Conservation (phyloP, 139 green algal species). For the Volvox reticuliferus region DNA sequence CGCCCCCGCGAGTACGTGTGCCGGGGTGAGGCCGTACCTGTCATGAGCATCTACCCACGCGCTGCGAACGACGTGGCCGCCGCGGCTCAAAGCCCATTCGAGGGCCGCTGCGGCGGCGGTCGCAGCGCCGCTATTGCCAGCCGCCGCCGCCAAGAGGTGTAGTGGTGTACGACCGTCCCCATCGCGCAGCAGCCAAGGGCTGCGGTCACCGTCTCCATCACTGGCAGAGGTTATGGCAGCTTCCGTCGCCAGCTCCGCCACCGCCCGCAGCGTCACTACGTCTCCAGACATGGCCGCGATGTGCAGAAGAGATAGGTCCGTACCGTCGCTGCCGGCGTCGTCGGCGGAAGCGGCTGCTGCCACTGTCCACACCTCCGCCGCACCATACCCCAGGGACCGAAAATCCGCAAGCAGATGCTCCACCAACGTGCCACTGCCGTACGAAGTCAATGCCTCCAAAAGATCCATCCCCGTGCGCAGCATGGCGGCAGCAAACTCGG, state of each 20-base stretch:
- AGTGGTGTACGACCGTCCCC: slow-evolving; percentile 8
- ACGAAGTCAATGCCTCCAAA: not conserved
- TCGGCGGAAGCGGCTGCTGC: not conserved
- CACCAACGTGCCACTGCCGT: not conserved
- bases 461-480: not conserved
- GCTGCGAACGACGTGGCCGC: not conserved
- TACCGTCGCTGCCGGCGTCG: not conserved
- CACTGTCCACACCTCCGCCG: not conserved
- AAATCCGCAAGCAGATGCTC: not conserved
- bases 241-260: not conserved
- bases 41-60: not conserved
- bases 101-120: not conserved
- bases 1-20: not conserved
- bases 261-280: not conserved
- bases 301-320: slow-evolving; percentile 1
- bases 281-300: not conserved
- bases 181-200: slow-evolving; percentile 6
- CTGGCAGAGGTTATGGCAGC: not conserved
- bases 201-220: not conserved
- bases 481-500: not conserved
- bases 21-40: not conserved
- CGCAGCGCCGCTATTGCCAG: not conserved
- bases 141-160: not conserved
- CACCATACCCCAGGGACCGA: slow-evolving; percentile 7
- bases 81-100: not conserved